A percentile compares a stretch with the other conserved stretches of the same genome.
These are phyloP conservation scores for Magnaporthiopsis incrustans DNA, from an alignment of 2,329 filamentous ascomycete species.

Conservation along the genomic window DNA sequence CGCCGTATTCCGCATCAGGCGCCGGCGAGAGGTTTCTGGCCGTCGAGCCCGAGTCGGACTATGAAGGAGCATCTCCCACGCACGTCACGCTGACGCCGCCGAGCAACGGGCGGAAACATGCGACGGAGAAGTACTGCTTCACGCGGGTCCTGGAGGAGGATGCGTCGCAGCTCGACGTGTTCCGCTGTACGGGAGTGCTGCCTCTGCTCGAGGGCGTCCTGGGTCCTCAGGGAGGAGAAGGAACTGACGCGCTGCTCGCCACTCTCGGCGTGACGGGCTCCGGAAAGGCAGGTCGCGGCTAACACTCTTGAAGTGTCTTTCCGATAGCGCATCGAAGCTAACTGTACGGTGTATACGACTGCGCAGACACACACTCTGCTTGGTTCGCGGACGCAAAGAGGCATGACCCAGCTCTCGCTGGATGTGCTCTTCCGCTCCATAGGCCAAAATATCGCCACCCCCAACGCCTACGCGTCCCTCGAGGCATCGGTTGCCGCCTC, in stretches of 20 bases:
- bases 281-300: constrained; percentile 64
- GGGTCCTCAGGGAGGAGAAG: constrained; percentile 62
- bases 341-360: constrained; percentile 6
- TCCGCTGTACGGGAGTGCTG: constrained; percentile 69
- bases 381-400: constrained; percentile 77
- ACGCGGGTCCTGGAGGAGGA: constrained; percentile 88
- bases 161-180: constrained; percentile 77
- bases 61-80: constrained; percentile 38
- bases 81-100: constrained; percentile 75
- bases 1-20: constrained; percentile 41
- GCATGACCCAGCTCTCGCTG: constrained; percentile 83
- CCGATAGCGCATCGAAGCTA: constrained; percentile 2
- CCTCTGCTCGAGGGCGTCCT: constrained; percentile 75
- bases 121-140: constrained; percentile 90
- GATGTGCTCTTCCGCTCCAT: constrained; percentile 85
- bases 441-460: constrained; percentile 60
- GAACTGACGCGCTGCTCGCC: constrained; percentile 81
- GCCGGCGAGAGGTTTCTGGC: constrained; percentile 64
- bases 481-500: constrained; percentile 68
- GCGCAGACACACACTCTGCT: constrained; percentile 87
- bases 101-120: constrained; percentile 68
- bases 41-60: constrained; percentile 48
- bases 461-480: constrained; percentile 47
- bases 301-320: background rate
- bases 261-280: constrained; percentile 92